Evolutionary conservation across 371 early-diverging fungal species (phyloP).

Genomic region (Mucor plumbeus): DNA sequence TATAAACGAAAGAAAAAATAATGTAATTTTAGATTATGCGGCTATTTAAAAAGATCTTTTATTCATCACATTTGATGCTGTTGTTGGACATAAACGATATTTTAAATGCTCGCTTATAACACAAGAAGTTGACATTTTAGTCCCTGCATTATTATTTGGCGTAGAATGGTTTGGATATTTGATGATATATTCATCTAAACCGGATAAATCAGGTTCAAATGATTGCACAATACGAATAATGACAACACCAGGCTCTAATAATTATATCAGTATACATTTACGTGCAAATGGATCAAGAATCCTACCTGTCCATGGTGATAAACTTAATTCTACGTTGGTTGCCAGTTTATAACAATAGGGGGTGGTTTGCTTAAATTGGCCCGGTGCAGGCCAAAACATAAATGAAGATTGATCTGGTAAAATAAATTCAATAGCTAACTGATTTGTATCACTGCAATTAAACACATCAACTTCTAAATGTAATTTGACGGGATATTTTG

Average conservation of each 20-base stretch:
- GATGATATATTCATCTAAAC: slow-evolving; percentile 52
- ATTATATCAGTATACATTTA: too few species aligned
- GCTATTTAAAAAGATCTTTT: slow-evolving; percentile 4
- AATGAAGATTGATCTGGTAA: slow-evolving; percentile 43
- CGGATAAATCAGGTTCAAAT: slow-evolving; percentile 54
- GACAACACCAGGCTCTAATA: slow-evolving; percentile 33
- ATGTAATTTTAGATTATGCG: not conserved
- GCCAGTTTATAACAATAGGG: slow-evolving; percentile 43
- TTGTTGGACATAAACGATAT: slow-evolving; percentile 19
- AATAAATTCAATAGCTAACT: slow-evolving; percentile 50
- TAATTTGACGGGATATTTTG: slow-evolving; percentile 38
- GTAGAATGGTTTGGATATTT: slow-evolving; percentile 34
- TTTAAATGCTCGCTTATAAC: slow-evolving; percentile 34
- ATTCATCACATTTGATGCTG: not conserved
- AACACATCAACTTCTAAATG: slow-evolving; percentile 46
- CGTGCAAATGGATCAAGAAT: not conserved
- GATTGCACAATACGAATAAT: slow-evolving; percentile 44
- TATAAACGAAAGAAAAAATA: not conserved
- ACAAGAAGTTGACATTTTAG: slow-evolving; percentile 18
- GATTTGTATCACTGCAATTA: slow-evolving; percentile 38
- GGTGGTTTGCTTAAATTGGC: slow-evolving; percentile 42
- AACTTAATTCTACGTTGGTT: slow-evolving; percentile 36
- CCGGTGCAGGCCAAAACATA: slow-evolving; percentile 47
- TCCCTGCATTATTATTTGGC: not conserved
- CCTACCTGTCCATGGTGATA: slow-evolving; percentile 51